A percentile compares a stretch with the other conserved stretches of the same genome.
These are phyloP conservation scores for Starmerella vaccinii DNA, from an alignment of 805 yeast genomes.

Conservation along the genomic window DNA sequence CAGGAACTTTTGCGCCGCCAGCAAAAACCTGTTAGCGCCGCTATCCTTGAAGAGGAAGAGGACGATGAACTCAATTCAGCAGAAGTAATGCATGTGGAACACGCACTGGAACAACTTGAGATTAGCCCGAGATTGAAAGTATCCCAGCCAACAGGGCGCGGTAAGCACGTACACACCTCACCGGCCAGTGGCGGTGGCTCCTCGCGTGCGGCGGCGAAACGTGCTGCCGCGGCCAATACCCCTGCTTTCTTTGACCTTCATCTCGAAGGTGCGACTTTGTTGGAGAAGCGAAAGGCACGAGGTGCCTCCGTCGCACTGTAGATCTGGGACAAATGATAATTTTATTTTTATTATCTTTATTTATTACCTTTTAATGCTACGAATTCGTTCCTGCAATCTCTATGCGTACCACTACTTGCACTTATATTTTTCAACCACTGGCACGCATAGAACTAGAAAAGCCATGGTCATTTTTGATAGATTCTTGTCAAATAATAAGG, in stretches of 20 bases:
- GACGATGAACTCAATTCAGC: constrained; percentile 29
- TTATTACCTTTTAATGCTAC: neutral
- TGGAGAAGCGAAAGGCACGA: constrained; percentile 37
- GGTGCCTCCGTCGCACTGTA: constrained; percentile 16
- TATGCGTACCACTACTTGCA: too few species aligned
- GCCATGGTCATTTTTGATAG: too few species aligned
- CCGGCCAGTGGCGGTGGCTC: constrained; percentile 14
- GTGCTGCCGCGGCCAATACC: constrained; percentile 9
- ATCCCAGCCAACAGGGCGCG: neutral
- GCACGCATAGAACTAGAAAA: too few species aligned
- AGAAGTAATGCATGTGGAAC: constrained; percentile 19
- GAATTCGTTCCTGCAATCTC: neutral
- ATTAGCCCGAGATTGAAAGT: neutral
- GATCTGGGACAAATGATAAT: neutral
- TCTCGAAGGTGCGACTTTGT: constrained; percentile 52
- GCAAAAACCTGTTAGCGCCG: constrained; percentile 19
- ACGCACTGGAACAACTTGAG: constrained; percentile 14
- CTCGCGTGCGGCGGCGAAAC: constrained; percentile 19
- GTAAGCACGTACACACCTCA: neutral
- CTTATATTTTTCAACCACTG: too few species aligned
- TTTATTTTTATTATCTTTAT: constrained; percentile 2
- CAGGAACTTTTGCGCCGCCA: constrained; percentile 42
- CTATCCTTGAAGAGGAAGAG: constrained; percentile 30
- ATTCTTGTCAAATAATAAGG: too few species aligned
- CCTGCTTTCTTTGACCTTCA: constrained; percentile 42